These are phyloP conservation scores for Cubamyces sp. DNA, from an alignment of 768 basidiomycete species.

Conservation along the genomic window DNA sequence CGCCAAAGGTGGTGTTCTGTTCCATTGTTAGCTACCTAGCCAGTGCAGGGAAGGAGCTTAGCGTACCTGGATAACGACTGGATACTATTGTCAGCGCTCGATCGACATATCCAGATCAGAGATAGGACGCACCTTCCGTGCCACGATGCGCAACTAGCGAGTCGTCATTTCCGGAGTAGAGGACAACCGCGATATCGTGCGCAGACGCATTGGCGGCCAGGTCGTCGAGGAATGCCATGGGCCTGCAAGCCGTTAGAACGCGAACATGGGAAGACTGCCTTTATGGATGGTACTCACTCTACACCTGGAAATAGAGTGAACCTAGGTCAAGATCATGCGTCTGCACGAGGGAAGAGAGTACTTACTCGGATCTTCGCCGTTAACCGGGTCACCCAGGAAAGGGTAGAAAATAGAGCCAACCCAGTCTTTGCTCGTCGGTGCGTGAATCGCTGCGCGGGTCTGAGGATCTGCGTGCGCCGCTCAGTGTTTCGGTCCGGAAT, in stretches of 20 bases:
- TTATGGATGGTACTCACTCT: constrained; percentile 33
- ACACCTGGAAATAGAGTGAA: constrained; percentile 31
- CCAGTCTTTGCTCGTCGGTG: constrained; percentile 62
- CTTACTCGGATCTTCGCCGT: constrained; percentile 40
- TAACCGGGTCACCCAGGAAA: constrained; percentile 30
- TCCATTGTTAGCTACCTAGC: not conserved
- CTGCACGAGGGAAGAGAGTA: not conserved
- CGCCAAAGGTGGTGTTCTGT: constrained; percentile 80
- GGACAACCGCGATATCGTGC: constrained; percentile 53
- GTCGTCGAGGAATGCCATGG: constrained; percentile 65
- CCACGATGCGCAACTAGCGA: constrained; percentile 64
- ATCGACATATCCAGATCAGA: not conserved
- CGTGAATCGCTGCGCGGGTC: constrained; percentile 66
- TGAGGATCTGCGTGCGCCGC: constrained; percentile 45
- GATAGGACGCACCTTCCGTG: constrained; percentile 55
- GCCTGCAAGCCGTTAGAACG: constrained; percentile 39
- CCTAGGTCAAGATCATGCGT: not conserved
- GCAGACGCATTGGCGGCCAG: constrained; percentile 67
- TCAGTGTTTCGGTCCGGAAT: not conserved
- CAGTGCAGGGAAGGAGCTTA: too few relatives aligned
- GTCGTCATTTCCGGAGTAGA: constrained; percentile 75
- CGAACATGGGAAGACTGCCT: not conserved
- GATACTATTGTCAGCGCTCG: not conserved
- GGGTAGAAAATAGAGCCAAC: constrained; percentile 33
- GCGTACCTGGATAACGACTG: constrained; percentile 53